phyloP scores from a whole-genome alignment of 805 yeast species.

The Metschnikowia lochheadii region DNA sequence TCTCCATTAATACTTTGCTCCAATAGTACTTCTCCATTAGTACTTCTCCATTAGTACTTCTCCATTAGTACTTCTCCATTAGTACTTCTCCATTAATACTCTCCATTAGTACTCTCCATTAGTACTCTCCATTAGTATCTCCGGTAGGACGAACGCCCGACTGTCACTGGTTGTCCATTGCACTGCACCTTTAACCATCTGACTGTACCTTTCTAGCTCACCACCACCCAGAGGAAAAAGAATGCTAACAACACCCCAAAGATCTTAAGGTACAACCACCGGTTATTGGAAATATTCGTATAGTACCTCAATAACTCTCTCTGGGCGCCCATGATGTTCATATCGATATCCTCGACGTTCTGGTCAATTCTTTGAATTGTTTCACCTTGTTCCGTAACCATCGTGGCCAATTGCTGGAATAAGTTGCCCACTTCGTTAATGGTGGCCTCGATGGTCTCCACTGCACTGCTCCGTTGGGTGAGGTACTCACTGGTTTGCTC shows the following conservation, averaged over 20 bases:
- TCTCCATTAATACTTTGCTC: too few relatives aligned
- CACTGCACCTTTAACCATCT: too few relatives aligned
- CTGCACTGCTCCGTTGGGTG: constrained; percentile 83
- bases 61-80: too few relatives aligned
- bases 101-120: too few relatives aligned
- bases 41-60: too few relatives aligned
- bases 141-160: too few relatives aligned
- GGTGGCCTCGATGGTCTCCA: constrained; percentile 94
- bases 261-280: constrained; percentile 87
- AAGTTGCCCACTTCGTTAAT: constrained; percentile 94
- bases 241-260: constrained; percentile 82
- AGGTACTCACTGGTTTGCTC: constrained; percentile 75
- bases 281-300: constrained; percentile 78
- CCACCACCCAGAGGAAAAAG: constrained; percentile 74
- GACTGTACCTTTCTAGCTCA: constrained; percentile 39
- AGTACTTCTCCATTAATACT: too few relatives aligned
- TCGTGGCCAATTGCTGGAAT: constrained; percentile 91
- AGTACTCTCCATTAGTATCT: too few relatives aligned
- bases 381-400: constrained; percentile 98
- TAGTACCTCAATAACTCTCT: constrained; percentile 88
- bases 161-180: too few relatives aligned
- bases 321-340: constrained; percentile 92
- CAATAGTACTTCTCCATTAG: too few relatives aligned
- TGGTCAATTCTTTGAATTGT: constrained; percentile 92
- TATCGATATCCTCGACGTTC: constrained; percentile 87